A percentile compares a stretch with the other conserved stretches of the same genome.
phyloP scores from a whole-genome alignment of 768 basidiomycete species.

The Lenzites betulinus region DNA sequence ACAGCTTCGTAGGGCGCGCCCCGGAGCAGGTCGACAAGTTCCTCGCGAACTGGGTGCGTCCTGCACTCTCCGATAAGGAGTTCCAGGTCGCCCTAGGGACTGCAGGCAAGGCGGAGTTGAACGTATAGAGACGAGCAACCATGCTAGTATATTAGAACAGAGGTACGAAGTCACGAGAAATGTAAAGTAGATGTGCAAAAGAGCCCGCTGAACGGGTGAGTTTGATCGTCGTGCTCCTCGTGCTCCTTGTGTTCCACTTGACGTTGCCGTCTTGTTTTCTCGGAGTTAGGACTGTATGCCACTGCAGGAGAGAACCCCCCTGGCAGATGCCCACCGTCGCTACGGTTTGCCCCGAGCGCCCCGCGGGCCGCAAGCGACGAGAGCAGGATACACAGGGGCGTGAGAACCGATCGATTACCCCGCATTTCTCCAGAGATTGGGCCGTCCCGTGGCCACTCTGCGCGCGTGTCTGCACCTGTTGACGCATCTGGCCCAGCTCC shows the following conservation, averaged over 20 bases:
- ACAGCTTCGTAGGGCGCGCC: conserved; percentile 90
- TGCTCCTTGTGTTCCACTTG: neutral
- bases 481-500: neutral
- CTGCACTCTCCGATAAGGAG: conserved; percentile 69
- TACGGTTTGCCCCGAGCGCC: too few relatives aligned
- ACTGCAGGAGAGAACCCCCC: neutral
- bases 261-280: neutral
- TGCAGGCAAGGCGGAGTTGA: conserved; percentile 64
- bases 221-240: neutral
- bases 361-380: too few relatives aligned
- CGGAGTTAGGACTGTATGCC: neutral
- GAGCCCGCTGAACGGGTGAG: neutral
- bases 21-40: conserved; percentile 94
- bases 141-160: neutral
- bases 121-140: conserved; percentile 38
- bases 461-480: conserved; percentile 5
- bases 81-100: conserved; percentile 52
- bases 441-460: neutral
- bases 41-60: conserved; percentile 81
- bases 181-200: conserved; percentile 3
- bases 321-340: too few relatives aligned
- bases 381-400: neutral
- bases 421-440: conserved; percentile 14
- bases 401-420: conserved; percentile 12
- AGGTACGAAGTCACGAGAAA: neutral